These are phyloP conservation scores for Chrysosporium queenslandicum DNA, from an alignment of 2,329 filamentous ascomycete species.

Conservation along the genomic window DNA sequence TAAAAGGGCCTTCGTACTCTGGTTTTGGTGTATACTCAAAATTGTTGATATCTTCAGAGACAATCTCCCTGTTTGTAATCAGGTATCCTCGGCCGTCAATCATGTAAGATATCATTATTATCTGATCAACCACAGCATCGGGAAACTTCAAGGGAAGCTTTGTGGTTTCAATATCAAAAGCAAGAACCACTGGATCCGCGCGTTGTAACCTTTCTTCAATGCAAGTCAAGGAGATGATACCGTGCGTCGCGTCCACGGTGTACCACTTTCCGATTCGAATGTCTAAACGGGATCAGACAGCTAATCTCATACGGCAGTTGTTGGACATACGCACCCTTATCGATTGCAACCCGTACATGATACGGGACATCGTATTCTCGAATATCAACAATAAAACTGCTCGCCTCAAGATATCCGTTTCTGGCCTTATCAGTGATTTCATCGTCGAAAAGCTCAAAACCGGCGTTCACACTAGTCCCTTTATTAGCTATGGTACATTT, in stretches of 20 bases:
- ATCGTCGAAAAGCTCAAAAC: conserved; percentile 91
- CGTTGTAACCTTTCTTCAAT: conserved; percentile 80
- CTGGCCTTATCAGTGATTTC: conserved; percentile 72
- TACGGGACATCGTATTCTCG: conserved; percentile 99
- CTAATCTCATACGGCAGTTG: neutral
- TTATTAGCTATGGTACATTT: neutral
- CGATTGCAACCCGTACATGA: conserved; percentile 97
- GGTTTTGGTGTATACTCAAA: conserved; percentile 98
- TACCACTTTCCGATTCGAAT: conserved; percentile 97
- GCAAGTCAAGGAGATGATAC: conserved; percentile 68
- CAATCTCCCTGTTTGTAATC: conserved; percentile 95
- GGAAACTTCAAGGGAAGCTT: conserved; percentile 95
- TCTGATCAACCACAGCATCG: conserved; percentile 84
- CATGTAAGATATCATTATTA: conserved; percentile 99
- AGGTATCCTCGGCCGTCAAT: conserved; percentile 96
- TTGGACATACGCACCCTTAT: conserved; percentile 51
- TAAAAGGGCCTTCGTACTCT: conserved; percentile 88
- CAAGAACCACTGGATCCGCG: conserved; percentile 94
- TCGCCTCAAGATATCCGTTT: conserved; percentile 74
- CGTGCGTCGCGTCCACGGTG: conserved; percentile 86
- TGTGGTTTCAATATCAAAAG: conserved; percentile 97
- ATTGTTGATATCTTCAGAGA: conserved; percentile 92
- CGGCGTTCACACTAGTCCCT: conserved; percentile 55
- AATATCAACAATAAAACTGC: conserved; percentile 96
- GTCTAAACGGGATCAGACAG: conserved; percentile 46